Conservation (phyloP, 2,329 filamentous ascomycete species). For the Acrodontium crateriforme region DNA sequence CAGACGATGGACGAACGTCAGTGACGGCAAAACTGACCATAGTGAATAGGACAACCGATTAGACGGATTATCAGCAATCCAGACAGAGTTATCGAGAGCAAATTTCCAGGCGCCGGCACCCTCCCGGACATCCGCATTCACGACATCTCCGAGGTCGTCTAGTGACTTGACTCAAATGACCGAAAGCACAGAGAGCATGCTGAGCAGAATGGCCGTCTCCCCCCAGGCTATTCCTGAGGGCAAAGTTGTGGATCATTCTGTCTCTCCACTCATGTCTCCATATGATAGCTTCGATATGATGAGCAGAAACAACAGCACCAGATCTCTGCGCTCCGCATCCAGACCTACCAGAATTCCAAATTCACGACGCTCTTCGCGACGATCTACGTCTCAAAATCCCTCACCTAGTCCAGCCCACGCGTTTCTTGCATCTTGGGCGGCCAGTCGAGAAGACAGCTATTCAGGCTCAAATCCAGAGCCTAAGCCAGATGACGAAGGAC, state of each 20-base stretch:
- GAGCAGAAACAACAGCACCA: constrained; percentile 18
- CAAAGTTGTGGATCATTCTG: constrained; percentile 12
- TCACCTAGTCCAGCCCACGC: constrained; percentile 20
- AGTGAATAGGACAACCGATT: constrained; percentile 11
- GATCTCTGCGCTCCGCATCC: constrained; percentile 14
- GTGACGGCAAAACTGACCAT: neutral
- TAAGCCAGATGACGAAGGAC: constrained; percentile 52
- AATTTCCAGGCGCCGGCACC: constrained; percentile 11
- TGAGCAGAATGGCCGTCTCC: constrained; percentile 15
- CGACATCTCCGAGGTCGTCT: constrained; percentile 12
- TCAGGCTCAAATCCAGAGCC: constrained; percentile 17
- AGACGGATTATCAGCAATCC: constrained; percentile 10
- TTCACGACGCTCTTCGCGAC: constrained; percentile 14
- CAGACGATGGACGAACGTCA: constrained; percentile 1
- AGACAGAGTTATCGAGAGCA: constrained; percentile 6
- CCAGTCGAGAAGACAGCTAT: constrained; percentile 8
- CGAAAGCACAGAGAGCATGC: constrained; percentile 18
- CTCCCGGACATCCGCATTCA: constrained; percentile 22
- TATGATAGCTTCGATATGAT: constrained; percentile 12
- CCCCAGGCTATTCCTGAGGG: constrained; percentile 20
- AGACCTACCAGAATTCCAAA: constrained; percentile 6
- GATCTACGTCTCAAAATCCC: constrained; percentile 14
- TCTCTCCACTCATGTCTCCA: constrained; percentile 15
- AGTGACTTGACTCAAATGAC: constrained; percentile 10
- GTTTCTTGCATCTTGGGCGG: constrained; percentile 18